A percentile compares a stretch with the other conserved stretches of the same genome.
Conservation (phyloP, 257 asterid species). For the Solanum lignicaule region DNA sequence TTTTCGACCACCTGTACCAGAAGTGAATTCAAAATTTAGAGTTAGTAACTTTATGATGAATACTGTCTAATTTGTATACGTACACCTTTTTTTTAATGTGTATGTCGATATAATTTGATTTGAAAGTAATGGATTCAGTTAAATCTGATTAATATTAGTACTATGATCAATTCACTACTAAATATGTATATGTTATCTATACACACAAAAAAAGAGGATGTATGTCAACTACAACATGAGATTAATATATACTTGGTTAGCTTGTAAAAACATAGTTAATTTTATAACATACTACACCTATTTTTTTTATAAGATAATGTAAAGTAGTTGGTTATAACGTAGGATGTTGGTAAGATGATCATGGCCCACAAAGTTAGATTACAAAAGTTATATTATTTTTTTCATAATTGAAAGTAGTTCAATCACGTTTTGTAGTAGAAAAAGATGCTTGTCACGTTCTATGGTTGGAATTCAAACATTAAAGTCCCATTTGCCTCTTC, state of each 20-base stretch:
- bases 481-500: constrained; percentile 4
- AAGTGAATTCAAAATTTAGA: neutral
- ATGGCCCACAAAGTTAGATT: neutral
- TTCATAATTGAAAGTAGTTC: neutral
- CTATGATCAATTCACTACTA: neutral
- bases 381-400: neutral
- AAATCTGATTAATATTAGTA: neutral
- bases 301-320: neutral
- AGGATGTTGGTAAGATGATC: neutral
- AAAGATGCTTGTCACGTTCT: constrained; percentile 30
- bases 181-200: neutral
- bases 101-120: neutral
- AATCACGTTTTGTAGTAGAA: constrained; percentile 10
- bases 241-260: neutral
- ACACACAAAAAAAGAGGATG: neutral
- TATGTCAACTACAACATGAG: neutral
- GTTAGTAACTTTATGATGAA: neutral
- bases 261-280: neutral
- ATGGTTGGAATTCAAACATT: constrained; percentile 25
- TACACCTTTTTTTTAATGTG: neutral
- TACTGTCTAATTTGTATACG: neutral
- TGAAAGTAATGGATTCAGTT: neutral
- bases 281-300: neutral
- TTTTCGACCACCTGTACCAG: constrained; percentile 73
- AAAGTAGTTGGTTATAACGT: neutral